Base-by-base conservation (phyloP, 495 filamentous ascomycete species). In the Neurospora sp. region DNA sequence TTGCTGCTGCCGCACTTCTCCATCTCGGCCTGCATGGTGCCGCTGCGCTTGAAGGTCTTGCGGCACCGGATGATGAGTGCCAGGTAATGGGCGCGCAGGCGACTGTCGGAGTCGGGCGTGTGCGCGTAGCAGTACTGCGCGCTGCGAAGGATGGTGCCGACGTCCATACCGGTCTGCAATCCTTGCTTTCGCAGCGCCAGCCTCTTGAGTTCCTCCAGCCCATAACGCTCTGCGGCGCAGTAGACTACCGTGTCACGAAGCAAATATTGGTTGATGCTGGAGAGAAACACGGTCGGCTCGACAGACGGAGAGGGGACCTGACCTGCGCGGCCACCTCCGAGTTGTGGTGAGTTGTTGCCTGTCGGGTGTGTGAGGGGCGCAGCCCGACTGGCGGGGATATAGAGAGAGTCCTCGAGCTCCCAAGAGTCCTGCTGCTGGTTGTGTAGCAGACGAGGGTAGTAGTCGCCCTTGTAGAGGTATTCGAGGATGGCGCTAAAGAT, bases 11-110 rank as follows among this genome's bases (percentile, higher is more conserved):
- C 79, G 77, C 75, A 77, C 81, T 89, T 89, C 83, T 96, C 92
- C 94, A 98, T 97, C 87, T 98, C 94, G 85, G 91, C 90, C 88
- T 97, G 93, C 94, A 98, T 95, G 78, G 93, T 97, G 81, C 93
- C 94, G 84, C 94, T 97, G 81, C 89, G 89, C 90, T 96, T 97
- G 86, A 97, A 97, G 76, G 91, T 94, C 86, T 92, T 92, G 81
- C 94, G 92, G 84, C 90, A 92, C 82, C 93, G 89, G 86, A 97
- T 96, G 81, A 97, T 96, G 82, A 97, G 89, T 78, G 93, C 92
- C 79, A 97, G 88, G 86, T 96, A 97, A 83, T 96, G 93, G 84
- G 94, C 93, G 84, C 94, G 94, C 75, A 98, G 90, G 77, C 89
- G 88, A 76, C 89, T 93, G 84, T 98, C 94, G 71, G 89, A 90